These are phyloP conservation scores for Rhizoclosmatium sp. DNA, from an alignment of 192 early-diverging fungal species.

Conservation along the genomic window DNA sequence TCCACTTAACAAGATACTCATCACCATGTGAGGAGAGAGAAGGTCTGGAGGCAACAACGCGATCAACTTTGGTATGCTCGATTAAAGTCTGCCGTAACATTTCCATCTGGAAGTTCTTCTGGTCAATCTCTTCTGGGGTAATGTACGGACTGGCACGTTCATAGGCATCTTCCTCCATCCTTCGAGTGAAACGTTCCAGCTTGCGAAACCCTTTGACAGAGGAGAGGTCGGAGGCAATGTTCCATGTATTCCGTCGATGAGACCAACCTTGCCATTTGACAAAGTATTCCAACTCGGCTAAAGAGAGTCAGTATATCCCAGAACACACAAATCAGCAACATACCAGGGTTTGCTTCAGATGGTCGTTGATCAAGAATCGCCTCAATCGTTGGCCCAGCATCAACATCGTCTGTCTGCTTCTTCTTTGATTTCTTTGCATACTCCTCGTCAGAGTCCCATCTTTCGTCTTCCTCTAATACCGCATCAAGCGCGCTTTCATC, in stretches of 20 bases:
- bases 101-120: constrained; percentile 83
- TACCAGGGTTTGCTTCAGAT: constrained; percentile 24
- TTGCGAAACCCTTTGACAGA: constrained; percentile 75
- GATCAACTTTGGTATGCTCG: constrained; percentile 88
- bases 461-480: constrained; percentile 39
- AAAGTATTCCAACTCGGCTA: constrained; percentile 70
- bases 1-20: constrained; percentile 96
- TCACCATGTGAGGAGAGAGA: constrained; percentile 51
- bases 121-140: constrained; percentile 89
- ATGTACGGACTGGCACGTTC: constrained; percentile 71
- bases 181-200: constrained; percentile 66
- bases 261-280: constrained; percentile 96
- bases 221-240: constrained; percentile 69
- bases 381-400: constrained; percentile 39
- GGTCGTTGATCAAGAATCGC: constrained; percentile 31
- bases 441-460: constrained; percentile 37
- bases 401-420: constrained; percentile 19
- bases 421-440: constrained; percentile 23
- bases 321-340: constrained; percentile 6
- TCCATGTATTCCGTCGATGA: constrained; percentile 93
- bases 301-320: constrained; percentile 32
- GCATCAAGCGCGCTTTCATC: constrained; percentile 40
- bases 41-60: constrained; percentile 79
- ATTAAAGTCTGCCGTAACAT: constrained; percentile 80
- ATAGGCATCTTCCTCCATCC: constrained; percentile 63